Evolutionary conservation across 495 filamentous ascomycete genomes (phyloP).

Genomic region (Staphylotrichum longicolle): DNA sequence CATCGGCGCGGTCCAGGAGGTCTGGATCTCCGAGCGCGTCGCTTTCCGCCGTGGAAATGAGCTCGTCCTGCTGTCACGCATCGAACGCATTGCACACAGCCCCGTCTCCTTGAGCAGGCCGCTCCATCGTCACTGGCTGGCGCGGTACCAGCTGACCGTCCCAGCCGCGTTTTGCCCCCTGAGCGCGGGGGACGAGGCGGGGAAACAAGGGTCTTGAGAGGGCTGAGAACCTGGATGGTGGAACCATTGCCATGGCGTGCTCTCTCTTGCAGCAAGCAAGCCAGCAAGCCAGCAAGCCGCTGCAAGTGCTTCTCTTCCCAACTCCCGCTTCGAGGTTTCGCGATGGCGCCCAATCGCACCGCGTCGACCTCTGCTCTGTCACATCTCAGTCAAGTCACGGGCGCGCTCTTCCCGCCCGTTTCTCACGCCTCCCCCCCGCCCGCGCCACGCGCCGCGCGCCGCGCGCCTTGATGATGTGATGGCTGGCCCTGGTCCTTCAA

Average conservation of each 20-base stretch:
- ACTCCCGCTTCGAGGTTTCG: neutral
- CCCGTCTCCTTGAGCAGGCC: neutral
- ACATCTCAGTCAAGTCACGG: too few species aligned
- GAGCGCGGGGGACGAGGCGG: constrained; percentile 8
- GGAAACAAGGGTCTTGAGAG: constrained; percentile 6
- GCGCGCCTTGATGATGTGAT: neutral
- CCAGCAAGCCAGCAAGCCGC: too few species aligned
- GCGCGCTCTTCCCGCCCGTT: neutral
- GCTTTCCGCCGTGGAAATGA: neutral
- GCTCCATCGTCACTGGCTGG: neutral
- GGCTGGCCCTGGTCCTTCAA: too few species aligned
- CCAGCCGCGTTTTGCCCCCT: constrained; percentile 1
- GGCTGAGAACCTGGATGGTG: constrained; percentile 6
- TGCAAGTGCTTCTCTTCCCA: neutral
- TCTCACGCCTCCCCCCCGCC: neutral
- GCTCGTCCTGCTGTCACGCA: neutral
- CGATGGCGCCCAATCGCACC: neutral
- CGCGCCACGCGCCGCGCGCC: neutral
- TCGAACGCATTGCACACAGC: neutral
- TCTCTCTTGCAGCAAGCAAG: too few species aligned
- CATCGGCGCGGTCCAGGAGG: neutral
- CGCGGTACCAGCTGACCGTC: constrained; percentile 11
- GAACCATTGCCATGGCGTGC: constrained; percentile 1
- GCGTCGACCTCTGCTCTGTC: neutral
- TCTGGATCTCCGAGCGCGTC: too few species aligned